Conservation (phyloP, 2,329 filamentous ascomycete species). For the Fusarium sp. region DNA sequence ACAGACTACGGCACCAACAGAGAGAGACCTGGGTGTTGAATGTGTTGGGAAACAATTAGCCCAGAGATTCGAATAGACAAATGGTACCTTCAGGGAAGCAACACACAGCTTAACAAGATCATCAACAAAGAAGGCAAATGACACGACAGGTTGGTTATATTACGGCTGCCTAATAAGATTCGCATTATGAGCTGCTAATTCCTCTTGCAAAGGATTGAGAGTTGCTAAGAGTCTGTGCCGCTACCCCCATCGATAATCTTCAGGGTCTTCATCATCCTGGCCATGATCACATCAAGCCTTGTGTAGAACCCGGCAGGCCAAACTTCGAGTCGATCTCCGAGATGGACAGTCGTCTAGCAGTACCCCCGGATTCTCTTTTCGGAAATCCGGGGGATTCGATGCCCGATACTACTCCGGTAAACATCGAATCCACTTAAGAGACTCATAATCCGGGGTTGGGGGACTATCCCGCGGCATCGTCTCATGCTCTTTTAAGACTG, state of each 20-base stretch:
- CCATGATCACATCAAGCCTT: slow-evolving; percentile 21
- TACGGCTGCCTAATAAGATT: not conserved
- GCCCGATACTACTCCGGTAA: slow-evolving; percentile 13
- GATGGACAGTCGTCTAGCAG: not conserved
- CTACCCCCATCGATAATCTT: slow-evolving; percentile 3
- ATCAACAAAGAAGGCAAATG: not conserved
- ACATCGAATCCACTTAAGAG: slow-evolving; percentile 1
- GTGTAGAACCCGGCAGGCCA: not conserved
- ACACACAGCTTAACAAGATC: not conserved
- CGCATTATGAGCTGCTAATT: not conserved
- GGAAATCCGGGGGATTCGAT: slow-evolving; percentile 17
- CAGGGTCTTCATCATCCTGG: slow-evolving; percentile 33
- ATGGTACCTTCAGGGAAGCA: not conserved
- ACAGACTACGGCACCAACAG: slow-evolving; percentile 12
- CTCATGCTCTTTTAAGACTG: slow-evolving; percentile 12
- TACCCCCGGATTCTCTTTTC: slow-evolving; percentile 9
- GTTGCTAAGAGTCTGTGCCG: slow-evolving; percentile 9
- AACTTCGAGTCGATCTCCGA: slow-evolving; percentile 18
- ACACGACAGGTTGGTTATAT: not conserved
- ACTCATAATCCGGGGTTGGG: slow-evolving; percentile 3
- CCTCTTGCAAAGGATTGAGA: not conserved
- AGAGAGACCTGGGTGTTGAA: slow-evolving; percentile 8
- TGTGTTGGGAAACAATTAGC: not conserved
- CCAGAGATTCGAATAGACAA: not conserved
- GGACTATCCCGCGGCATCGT: slow-evolving; percentile 8